Evolutionary conservation across 352 stramenopile species (phyloP), one percentile per base, ranked within the genome.

Genomic region (Phytophthora ramorum): DNA sequence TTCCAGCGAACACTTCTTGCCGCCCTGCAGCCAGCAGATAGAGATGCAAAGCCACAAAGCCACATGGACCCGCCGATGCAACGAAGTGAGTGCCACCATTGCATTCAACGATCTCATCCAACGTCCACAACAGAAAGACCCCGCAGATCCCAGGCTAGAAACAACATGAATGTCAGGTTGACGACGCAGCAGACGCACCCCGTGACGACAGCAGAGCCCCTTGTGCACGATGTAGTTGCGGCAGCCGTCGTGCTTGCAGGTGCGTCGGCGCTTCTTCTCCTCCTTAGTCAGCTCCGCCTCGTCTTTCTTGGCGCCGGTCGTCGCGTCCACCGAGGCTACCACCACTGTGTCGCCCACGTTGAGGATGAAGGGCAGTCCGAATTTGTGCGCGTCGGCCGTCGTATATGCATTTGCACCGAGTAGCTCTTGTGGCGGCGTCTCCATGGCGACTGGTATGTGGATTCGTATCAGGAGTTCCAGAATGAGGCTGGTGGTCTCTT

Each of bases 141-240:
- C 10, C 17, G 14, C 4, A 17, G 35, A 7, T 41, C 35, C 35
- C 32, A 14, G 8, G 1, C 32, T 5, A 37, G 8, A 37, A 9
- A 12, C 24, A 28, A 28, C 5, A 28, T 28, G 24, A 28, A 28
- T 28, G 24, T 28, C 24, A 28, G 3, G 24, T 34, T 37, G 12
- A 17, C 12, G 14, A 2, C 8, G 6, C 14, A 41, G 35, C 35
- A 41, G 50, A 69, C 62, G 43, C 51, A 73, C 65, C 30, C 65
- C 65, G 34, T 85, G 77, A 44, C 74, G 73, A 28, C 79, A 85
- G 46, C 77, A 85, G 3, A 80, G 71, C 2, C 76, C 74, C 26
- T 70, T 67, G 54, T 83, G 69, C 34, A 83, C 73, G 35, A 77
- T 85, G 63, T 85, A 85, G 54, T 81, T 82, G 50, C 22, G 58